These are phyloP conservation scores for Mycena metata DNA, from an alignment of 768 basidiomycete species.

Conservation along the genomic window DNA sequence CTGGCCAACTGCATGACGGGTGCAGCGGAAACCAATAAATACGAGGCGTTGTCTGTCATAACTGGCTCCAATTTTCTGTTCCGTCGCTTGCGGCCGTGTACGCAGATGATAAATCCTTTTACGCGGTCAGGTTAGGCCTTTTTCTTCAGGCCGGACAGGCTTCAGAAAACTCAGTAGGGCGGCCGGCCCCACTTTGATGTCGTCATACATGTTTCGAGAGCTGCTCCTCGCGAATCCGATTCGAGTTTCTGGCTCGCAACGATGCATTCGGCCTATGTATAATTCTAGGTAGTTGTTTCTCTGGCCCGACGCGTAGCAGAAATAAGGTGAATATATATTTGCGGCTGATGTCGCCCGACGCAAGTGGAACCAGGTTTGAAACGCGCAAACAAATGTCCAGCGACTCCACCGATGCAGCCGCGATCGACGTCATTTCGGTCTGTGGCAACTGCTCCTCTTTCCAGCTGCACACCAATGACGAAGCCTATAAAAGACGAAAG, in stretches of 20 bases:
- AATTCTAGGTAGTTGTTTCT: no score
- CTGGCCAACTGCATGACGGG: neutral
- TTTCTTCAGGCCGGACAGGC: no score
- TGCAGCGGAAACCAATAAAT: neutral
- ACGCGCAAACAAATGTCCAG: neutral
- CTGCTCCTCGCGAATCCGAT: slow-evolving; percentile 2
- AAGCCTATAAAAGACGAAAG: slow-evolving; percentile 17
- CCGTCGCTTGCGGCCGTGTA: neutral
- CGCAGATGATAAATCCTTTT: neutral
- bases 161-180: neutral
- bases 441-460: slow-evolving; percentile 32
- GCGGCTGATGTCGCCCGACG: no score
- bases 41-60: neutral
- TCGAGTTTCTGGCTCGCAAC: neutral
- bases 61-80: neutral
- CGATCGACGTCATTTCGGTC: slow-evolving; percentile 32
- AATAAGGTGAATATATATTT: no score
- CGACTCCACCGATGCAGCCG: slow-evolving; percentile 21
- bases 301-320: no score
- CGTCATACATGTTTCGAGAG: slow-evolving; percentile 19
- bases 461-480: slow-evolving; percentile 41
- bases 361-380: no score
- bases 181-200: slow-evolving; percentile 21
- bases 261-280: no score
- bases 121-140: neutral